Conservation (phyloP, 1,139 yeast species). For the Pichia kudriavzevii region DNA sequence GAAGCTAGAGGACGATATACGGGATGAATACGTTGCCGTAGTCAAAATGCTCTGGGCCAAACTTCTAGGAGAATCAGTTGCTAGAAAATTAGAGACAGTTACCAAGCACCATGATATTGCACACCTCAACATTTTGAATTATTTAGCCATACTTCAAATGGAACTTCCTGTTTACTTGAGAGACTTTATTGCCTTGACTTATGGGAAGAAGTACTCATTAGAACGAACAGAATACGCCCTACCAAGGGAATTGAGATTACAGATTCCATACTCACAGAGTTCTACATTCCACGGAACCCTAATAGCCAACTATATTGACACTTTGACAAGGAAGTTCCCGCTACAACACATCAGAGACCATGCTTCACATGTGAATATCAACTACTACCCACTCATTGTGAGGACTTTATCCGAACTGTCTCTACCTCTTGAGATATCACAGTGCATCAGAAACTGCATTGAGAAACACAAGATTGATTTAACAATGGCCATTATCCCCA, state of each 20-base stretch:
- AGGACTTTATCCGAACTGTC: conserved; percentile 17
- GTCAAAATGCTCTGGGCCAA: conserved; percentile 23
- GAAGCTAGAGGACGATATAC: conserved; percentile 6
- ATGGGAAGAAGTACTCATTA: conserved; percentile 8
- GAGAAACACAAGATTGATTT: conserved; percentile 10
- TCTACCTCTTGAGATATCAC: conserved; percentile 25
- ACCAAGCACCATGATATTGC: conserved; percentile 2
- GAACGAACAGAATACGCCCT: conserved; percentile 13
- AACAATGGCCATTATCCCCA: conserved; percentile 1
- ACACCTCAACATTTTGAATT: conserved; percentile 9
- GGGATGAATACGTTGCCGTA: conserved; percentile 3
- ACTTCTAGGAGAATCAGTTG: conserved; percentile 1
- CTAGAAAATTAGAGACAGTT: conserved; percentile 1
- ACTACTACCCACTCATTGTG: conserved; percentile 23
- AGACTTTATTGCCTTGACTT: conserved; percentile 14
- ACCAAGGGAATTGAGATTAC: conserved; percentile 12
- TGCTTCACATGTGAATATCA: conserved; percentile 8
- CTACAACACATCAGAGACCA: conserved; percentile 5
- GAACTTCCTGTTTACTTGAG: conserved; percentile 13
- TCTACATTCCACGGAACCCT: conserved; percentile 12
- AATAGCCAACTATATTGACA: conserved; percentile 8
- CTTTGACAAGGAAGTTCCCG: conserved; percentile 7
- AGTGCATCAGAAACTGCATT: conserved; percentile 17
- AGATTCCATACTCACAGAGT: conserved; percentile 10
- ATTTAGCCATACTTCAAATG: conserved; percentile 15